Percentiles rank a stretch among this genome's conserved stretches.
phyloP scores from a whole-genome alignment of 2,329 filamentous ascomycete genomes.

The Nemania sp. region DNA sequence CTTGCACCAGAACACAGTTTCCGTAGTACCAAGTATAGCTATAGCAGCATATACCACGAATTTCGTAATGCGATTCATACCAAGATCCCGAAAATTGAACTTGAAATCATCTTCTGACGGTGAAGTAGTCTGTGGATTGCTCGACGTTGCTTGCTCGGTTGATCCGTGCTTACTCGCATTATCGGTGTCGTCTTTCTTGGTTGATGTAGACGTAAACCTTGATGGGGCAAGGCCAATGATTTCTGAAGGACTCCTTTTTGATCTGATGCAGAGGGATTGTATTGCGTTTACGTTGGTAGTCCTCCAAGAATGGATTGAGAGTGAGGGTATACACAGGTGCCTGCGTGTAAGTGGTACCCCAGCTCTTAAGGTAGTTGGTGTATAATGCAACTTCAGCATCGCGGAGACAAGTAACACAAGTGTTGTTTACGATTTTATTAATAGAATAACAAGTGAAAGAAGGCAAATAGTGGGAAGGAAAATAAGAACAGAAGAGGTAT shows the following conservation, averaged over 20 bases:
- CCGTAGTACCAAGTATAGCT: conserved; percentile 39
- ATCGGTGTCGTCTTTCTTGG: not conserved
- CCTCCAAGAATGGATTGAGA: not conserved
- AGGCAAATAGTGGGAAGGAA: too few relatives aligned
- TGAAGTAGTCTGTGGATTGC: not conserved
- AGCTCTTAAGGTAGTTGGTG: not conserved
- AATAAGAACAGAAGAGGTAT: too few relatives aligned
- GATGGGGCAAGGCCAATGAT: conserved; percentile 1
- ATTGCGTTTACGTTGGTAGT: not conserved
- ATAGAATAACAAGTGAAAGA: not conserved
- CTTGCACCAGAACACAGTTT: conserved; percentile 40
- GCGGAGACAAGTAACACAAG: not conserved
- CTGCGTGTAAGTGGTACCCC: conserved; percentile 11
- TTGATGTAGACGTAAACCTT: not conserved
- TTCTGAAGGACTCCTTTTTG: not conserved
- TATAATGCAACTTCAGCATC: not conserved
- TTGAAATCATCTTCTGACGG: conserved; percentile 14
- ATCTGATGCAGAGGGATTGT: not conserved
- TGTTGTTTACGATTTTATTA: not conserved
- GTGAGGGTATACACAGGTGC: not conserved
- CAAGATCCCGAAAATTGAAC: conserved; percentile 36
- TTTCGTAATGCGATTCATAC: conserved; percentile 36
- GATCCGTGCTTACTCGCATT: not conserved
- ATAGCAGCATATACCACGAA: conserved; percentile 35
- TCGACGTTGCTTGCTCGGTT: not conserved